Percentiles rank a stretch among this genome's conserved stretches.
Conservation (phyloP, 805 yeast species). For the Candida maesae region DNA sequence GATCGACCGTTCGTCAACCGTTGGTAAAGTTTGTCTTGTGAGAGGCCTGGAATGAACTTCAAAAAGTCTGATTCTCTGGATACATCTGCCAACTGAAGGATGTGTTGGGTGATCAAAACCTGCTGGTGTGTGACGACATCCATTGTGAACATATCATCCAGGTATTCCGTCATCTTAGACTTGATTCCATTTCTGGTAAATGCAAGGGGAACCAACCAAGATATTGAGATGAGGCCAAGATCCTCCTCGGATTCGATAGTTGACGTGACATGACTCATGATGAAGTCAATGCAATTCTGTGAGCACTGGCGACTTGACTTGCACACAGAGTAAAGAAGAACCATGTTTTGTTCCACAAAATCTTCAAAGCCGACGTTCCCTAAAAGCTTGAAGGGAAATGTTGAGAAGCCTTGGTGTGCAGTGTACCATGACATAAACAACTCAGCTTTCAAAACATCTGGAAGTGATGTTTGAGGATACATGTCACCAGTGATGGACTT, state of each 20-base stretch:
- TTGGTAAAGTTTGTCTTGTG: background rate
- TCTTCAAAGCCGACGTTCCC: slow-evolving; percentile 5
- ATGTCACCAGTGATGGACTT: background rate
- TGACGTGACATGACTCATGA: background rate
- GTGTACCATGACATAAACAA: slow-evolving; percentile 12
- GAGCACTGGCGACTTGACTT: slow-evolving; percentile 20
- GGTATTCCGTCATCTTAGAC: slow-evolving; percentile 29
- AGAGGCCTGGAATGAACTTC: slow-evolving; percentile 13
- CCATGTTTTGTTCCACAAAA: slow-evolving; percentile 26
- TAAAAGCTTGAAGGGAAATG: slow-evolving; percentile 13
- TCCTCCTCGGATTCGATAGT: slow-evolving; percentile 12
- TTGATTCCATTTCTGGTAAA: slow-evolving; percentile 38
- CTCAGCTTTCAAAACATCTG: slow-evolving; percentile 12
- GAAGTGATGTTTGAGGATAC: slow-evolving; percentile 3
- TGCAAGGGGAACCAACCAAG: slow-evolving; percentile 41
- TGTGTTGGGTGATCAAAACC: slow-evolving; percentile 33
- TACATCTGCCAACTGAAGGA: slow-evolving; percentile 39
- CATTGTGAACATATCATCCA: slow-evolving; percentile 17
- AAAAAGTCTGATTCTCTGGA: slow-evolving; percentile 27
- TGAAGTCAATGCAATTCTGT: background rate
- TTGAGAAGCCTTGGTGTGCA: slow-evolving; percentile 2
- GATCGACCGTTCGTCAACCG: slow-evolving; percentile 8
- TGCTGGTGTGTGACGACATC: slow-evolving; percentile 22
- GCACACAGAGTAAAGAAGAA: slow-evolving; percentile 38
- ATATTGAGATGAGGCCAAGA: slow-evolving; percentile 32